Conservation (phyloP, 768 basidiomycete genomes). For the Leccinellum rugosiceps region DNA sequence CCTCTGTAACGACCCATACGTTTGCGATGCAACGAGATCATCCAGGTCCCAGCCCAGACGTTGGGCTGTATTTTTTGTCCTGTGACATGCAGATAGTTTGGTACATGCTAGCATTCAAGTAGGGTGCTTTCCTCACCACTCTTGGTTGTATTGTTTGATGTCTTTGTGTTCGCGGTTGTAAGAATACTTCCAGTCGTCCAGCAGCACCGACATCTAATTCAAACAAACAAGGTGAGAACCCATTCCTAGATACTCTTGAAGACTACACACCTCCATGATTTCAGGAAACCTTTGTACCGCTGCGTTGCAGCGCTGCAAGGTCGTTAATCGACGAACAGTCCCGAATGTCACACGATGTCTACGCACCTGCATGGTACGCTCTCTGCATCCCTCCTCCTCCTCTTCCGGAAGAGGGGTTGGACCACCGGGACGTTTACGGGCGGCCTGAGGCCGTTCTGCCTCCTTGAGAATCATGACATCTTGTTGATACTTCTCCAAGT, state of each 20-base stretch:
- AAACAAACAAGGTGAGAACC: neutral
- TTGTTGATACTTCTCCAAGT: constrained; percentile 8
- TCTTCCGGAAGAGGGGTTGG: neutral
- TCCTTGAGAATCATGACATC: constrained; percentile 4
- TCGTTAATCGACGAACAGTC: neutral
- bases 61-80: constrained; percentile 34
- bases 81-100: constrained; percentile 13
- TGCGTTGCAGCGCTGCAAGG: constrained; percentile 3
- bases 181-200: constrained; percentile 27
- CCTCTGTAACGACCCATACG: constrained; percentile 39
- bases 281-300: constrained; percentile 1
- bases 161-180: constrained; percentile 9
- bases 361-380: constrained; percentile 1
- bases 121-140: constrained; percentile 12
- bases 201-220: constrained; percentile 20
- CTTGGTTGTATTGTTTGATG: constrained; percentile 5
- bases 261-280: constrained; percentile 20
- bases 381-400: neutral
- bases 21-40: constrained; percentile 40
- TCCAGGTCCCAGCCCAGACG: constrained; percentile 41
- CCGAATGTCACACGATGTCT: neutral
- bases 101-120: neutral
- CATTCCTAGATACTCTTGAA: neutral
- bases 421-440: neutral
- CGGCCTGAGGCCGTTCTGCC: neutral